These are phyloP conservation scores for Colletotrichum sp. DNA, from an alignment of 2,329 filamentous ascomycete species.

Conservation along the genomic window DNA sequence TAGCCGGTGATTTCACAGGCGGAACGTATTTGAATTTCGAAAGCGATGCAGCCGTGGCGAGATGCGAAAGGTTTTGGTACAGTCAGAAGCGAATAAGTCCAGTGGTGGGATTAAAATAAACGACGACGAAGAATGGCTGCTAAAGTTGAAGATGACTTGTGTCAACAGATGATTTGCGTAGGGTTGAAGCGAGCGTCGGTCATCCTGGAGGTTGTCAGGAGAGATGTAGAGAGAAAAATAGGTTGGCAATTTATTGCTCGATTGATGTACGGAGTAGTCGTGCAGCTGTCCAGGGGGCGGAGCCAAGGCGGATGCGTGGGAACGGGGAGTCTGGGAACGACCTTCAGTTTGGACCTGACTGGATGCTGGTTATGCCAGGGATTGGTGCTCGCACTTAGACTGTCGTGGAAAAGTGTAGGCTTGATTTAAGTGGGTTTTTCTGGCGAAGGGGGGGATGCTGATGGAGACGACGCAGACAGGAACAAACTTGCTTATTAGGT, in stretches of 20 bases:
- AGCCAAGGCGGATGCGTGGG: background rate
- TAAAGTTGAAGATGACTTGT: background rate
- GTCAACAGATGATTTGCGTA: background rate
- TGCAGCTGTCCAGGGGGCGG: background rate
- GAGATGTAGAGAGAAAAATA: background rate
- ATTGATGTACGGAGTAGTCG: background rate
- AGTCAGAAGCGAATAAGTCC: background rate
- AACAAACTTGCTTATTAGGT: background rate
- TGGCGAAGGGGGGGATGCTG: background rate
- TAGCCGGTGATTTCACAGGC: background rate
- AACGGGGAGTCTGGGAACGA: conserved; percentile 1
- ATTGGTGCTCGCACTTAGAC: background rate
- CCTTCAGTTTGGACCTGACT: background rate
- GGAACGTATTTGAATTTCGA: background rate
- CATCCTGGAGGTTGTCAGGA: conserved; percentile 10
- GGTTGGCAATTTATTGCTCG: background rate
- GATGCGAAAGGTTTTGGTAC: background rate
- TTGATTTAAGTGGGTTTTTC: background rate
- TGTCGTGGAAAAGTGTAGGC: background rate
- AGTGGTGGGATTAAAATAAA: background rate
- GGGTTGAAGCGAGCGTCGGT: conserved; percentile 18
- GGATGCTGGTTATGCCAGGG: background rate
- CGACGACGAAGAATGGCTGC: background rate
- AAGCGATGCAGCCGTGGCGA: background rate
- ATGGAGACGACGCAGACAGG: background rate